Base-by-base conservation (phyloP, 1,284 basidiomycete species). In the Violaceomyces palustris region DNA sequence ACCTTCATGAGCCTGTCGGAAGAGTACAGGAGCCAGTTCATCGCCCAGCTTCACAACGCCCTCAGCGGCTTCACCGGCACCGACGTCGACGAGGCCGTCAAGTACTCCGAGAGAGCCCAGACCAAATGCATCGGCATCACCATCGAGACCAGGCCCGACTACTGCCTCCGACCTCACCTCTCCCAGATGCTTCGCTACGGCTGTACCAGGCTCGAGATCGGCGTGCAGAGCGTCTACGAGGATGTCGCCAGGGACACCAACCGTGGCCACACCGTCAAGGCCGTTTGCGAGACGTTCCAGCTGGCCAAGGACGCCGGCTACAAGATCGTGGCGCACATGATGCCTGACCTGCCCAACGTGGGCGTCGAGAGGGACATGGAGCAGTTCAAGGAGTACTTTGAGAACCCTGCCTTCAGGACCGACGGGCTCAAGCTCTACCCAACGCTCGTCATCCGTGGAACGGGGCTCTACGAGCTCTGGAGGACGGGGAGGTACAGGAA, bases 1-100 rank as follows among this genome's bases (percentile, higher is more conserved):
- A 99, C 93, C 4, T 98, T 99, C 75, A 96, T 99, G 92, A 94
- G 89, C 64, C 91, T 97, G 83, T 86, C 92, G 18, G 90, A 97
- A 74, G 88, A 90, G 33, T 98, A 99, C 73, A 82, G 93, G 45
- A 84, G 83, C 62, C 83, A 86, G 55, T 99, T 99, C 67, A 82
- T 98, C 47, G 92, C 93, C 0, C 92, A 97, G 56, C 79, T 99
- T 39, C 94, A 98, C 75, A 98, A 98, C 72, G 92, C 94, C 0
- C 79, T 99, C 6, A 92, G 88, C 15, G 94, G 94, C 0, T 92
- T 87, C 72, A 97, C 92, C 2, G 88, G 89, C 1, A 50, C 57
- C 25, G 87, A 97, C 68, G 83, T 98, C 14, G 94, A 98, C 65
- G 94, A 98, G 75, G 93, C 94, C n/a, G 93, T 99, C 61, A 87